A percentile compares a stretch with the other conserved stretches of the same genome.
Conservation (phyloP, 202 grass and related monocot species). For the Brachypodium distachyon region DNA sequence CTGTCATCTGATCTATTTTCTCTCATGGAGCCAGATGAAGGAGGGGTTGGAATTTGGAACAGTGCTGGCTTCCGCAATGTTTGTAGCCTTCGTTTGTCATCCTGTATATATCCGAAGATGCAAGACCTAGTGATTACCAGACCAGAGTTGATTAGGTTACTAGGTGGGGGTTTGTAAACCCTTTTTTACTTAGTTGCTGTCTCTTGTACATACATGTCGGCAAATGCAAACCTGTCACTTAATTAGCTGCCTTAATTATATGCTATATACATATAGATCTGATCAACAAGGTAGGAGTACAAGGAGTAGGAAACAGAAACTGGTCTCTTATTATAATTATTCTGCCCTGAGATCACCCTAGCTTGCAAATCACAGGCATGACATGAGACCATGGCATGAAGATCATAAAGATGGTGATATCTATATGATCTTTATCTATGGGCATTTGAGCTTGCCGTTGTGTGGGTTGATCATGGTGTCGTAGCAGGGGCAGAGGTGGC, state of each 20-base stretch:
- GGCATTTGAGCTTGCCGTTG: constrained; percentile 42
- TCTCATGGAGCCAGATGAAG: background rate
- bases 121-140: no score
- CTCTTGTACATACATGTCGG: background rate
- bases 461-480: constrained; percentile 29
- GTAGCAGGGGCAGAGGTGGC: constrained; percentile 47
- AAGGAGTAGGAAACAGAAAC: background rate
- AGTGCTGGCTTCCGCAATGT: background rate
- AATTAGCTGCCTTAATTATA: no score
- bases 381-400: background rate
- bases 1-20: background rate
- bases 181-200: background rate
- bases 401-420: background rate
- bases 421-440: background rate
- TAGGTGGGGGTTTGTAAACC: background rate
- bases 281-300: background rate
- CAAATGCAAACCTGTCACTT: background rate
- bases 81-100: background rate
- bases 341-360: no score
- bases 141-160: no score
- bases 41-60: background rate
- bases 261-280: background rate
- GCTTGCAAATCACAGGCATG: background rate
- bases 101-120: no score
- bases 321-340: background rate